Evolutionary conservation across 2,329 filamentous ascomycete genomes (phyloP), one percentile per base, ranked within the genome.

Genomic region (Fusarium nurragi): DNA sequence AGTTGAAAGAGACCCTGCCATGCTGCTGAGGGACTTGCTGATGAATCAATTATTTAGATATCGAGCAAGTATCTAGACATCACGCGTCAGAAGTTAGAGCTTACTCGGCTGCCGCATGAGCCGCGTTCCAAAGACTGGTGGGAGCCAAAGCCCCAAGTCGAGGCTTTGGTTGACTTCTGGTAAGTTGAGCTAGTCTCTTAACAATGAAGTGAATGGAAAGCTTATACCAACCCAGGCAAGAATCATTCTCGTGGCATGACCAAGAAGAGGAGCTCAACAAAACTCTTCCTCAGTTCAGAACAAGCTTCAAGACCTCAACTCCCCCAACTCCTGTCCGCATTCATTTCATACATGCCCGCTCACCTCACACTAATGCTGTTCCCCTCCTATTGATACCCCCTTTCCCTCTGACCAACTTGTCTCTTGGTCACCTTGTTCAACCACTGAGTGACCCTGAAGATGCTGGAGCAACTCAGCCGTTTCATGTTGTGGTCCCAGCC

Each of bases 151-250:
- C 76, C 81, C 25, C 81, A 84, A 40, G 78, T 91, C 50, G 88
- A 91, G 74, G 83, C 86, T 19, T 75, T 91, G 62, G 80, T 91
- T 56, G 88, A 90, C 73, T 89, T 82, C 69, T 90, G 88, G 86
- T 86, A 67, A 74, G 80, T 45, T 75, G 25, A 46, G 22, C 19
- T 21, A 13, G 14, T 19, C 14, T 21, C 19, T 11, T 30, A 19
- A 8, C 28, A 39, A 49, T 5, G 30, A 34, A 16, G 13, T 22
- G 53, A 7, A 23, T n/a, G 23, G 14, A 48, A 16, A 28, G 40
- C 54, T 57, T 19, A 57, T 26, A 30, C 23, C 18, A 39, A 16
- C 16, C 23, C 65, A 90, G 88, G 88, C 81, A 89, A 28, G 88
- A 90, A 60, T 79, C 84, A 40, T 90, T 90, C 74, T 84, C 84